Conservation (phyloP, 2,329 filamentous ascomycete species). For the Rhinocladiella mackenziei region DNA sequence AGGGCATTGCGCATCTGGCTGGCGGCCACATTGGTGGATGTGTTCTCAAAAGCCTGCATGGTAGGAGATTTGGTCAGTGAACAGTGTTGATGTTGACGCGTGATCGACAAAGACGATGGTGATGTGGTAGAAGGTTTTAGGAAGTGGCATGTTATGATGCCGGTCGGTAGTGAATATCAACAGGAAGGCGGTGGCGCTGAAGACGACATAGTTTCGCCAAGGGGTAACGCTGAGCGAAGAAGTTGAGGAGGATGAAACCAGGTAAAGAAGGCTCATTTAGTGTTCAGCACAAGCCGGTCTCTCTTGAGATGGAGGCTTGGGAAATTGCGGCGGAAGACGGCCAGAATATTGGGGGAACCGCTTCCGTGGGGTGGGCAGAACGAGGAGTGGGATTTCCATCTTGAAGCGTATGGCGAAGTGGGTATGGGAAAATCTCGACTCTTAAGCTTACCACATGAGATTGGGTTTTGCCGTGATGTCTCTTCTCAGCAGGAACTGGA, state of each 20-base stretch:
- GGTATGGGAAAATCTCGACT: background rate
- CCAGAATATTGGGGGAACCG: no score
- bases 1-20: slow-evolving; percentile 98
- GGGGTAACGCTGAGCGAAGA: no score
- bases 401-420: slow-evolving; percentile 2
- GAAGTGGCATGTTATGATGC: no score
- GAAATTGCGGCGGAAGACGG: no score
- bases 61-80: slow-evolving; percentile 21
- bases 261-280: background rate
- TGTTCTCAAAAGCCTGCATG: slow-evolving; percentile 92
- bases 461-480: slow-evolving; percentile 54
- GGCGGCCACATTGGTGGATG: slow-evolving; percentile 93
- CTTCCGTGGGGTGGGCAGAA: slow-evolving; percentile 13
- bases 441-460: slow-evolving; percentile 53
- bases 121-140: background rate
- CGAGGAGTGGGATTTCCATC: slow-evolving; percentile 6
- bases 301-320: slow-evolving; percentile 2
- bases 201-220: no score
- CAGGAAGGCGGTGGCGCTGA: no score
- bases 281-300: background rate
- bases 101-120: background rate
- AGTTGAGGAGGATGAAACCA: slow-evolving; percentile 6
- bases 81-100: slow-evolving; percentile 4
- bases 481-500: slow-evolving; percentile 38
- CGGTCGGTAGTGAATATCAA: no score